Base-by-base conservation (phyloP, 257 asterid genomes). In the Nicotiana tomentosiformis region DNA sequence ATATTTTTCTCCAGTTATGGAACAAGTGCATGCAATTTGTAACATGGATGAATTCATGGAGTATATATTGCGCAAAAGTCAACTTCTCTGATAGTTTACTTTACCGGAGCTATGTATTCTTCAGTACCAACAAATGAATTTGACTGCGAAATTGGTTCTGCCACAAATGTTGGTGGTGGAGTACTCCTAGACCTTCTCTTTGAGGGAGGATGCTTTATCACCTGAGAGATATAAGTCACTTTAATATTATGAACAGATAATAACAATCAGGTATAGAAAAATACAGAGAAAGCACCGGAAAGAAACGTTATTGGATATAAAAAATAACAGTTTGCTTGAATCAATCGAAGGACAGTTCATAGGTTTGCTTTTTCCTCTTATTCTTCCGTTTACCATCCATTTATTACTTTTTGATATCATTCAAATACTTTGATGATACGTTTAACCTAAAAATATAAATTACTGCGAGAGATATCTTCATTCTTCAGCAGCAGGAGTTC, bases 61-160 rank as follows among this genome's bases (percentile, higher is more conserved):
- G 64, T 51, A 51, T 51, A 51, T 51, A 26, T 26, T 20, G 8
- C 46, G 5, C 2, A 74, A 51, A 74, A 16, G 4, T 74, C 46
- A 8, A 26, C 43, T 26, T 51, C 26, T 74, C 1, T 2, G 26
- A 74, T 74, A 74, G 64, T 51, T 35, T 74, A 51, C 77, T 33
- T 10, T 96, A 96, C 99, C 87, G 99, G 99, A 55, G 99, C 98
- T 87, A 96, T 94, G 85, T 96, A 96, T 86, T 96, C 99, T 90
- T 96, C 99, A 80, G 98, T 96, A 64, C 99, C 99, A 33, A 96
- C 99, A 66, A 96, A 96, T 35, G 99, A 96, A 90, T 96, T 96
- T 53, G 99, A 96, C 83, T 91, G 98, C 10, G 97, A 84, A 85
- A 81, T 83, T 81, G 99, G 99, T 85, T 96, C 98, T 76, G 99